These are phyloP conservation scores for Chalciporus sphaerocephalus DNA, from an alignment of 768 basidiomycete species.

Conservation along the genomic window DNA sequence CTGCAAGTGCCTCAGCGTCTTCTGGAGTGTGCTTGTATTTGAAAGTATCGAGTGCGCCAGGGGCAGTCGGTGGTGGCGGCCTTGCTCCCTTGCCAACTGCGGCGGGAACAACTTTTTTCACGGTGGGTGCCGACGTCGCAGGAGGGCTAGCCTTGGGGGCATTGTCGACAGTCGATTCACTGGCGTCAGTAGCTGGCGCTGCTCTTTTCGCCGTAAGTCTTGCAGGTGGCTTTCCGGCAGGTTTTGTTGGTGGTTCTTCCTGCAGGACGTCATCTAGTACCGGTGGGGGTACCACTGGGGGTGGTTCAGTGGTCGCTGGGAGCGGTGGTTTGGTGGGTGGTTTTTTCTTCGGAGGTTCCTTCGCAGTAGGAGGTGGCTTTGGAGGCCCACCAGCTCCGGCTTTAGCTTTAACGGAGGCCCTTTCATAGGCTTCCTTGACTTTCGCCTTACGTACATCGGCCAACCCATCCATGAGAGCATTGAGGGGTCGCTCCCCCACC, in stretches of 20 bases:
- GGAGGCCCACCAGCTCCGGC: conserved; percentile 52
- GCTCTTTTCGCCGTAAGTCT: conserved; percentile 52
- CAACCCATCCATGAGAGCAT: conserved; percentile 78
- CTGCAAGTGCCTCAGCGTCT: conserved; percentile 80
- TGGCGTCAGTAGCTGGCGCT: conserved; percentile 33
- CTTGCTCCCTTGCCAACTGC: conserved; percentile 44
- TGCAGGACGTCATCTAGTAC: conserved; percentile 18
- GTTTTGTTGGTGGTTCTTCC: conserved; percentile 39
- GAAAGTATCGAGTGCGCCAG: conserved; percentile 69
- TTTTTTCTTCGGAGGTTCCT: conserved; percentile 37
- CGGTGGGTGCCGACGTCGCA: conserved; percentile 26
- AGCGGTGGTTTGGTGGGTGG: conserved; percentile 30
- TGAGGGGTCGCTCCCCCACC: conserved; percentile 89
- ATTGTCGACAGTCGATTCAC: conserved; percentile 20
- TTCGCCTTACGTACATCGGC: conserved; percentile 86
- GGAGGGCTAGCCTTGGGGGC: conserved; percentile 23
- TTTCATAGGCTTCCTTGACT: conserved; percentile 91
- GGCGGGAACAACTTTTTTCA: conserved; percentile 44
- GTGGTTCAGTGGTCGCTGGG: conserved; percentile 12
- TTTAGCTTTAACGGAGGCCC: conserved; percentile 89
- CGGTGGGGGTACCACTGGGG: conserved; percentile 20
- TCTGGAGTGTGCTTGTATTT: conserved; percentile 91
- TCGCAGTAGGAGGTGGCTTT: conserved; percentile 31
- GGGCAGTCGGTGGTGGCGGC: conserved; percentile 42
- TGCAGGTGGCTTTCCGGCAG: conserved; percentile 48